Conservation (phyloP, 768 basidiomycete genomes). For the button mushroom (Agaricus bisporus) region DNA sequence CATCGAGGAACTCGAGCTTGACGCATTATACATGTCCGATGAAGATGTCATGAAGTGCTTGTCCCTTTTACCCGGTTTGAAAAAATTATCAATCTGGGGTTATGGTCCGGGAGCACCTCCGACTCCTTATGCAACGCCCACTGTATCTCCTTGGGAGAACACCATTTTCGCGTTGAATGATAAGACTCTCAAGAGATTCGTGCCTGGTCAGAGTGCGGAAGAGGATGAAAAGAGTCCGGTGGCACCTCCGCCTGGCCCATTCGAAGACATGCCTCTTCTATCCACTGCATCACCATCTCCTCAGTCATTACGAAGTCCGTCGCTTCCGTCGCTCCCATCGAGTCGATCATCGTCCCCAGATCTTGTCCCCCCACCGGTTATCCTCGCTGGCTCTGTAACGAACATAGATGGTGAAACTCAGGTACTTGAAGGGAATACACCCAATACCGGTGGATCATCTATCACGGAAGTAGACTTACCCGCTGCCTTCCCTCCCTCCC, state of each 20-base stretch:
- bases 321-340: neutral
- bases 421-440: too few species aligned
- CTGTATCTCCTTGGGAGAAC: slow-evolving; percentile 1
- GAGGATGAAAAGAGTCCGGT: neutral
- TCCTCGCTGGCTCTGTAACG: too few species aligned
- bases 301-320: neutral
- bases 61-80: slow-evolving; percentile 4
- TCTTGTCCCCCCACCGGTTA: neutral
- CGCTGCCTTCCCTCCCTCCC: neutral
- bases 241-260: neutral
- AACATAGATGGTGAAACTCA: too few species aligned
- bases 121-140: slow-evolving; percentile 4
- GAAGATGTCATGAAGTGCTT: slow-evolving; percentile 8
- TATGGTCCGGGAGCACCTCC: neutral
- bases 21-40: slow-evolving; percentile 5
- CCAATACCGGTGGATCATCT: neutral
- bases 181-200: slow-evolving; percentile 5
- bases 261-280: neutral
- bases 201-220: neutral
- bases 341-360: neutral
- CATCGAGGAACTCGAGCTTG: slow-evolving; percentile 7
- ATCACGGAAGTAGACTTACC: neutral
- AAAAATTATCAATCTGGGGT: slow-evolving; percentile 5
- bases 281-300: neutral
- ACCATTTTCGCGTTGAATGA: slow-evolving; percentile 4